Conservation (phyloP, 805 yeast species). For the Kodamaea hsintzibuensis region DNA sequence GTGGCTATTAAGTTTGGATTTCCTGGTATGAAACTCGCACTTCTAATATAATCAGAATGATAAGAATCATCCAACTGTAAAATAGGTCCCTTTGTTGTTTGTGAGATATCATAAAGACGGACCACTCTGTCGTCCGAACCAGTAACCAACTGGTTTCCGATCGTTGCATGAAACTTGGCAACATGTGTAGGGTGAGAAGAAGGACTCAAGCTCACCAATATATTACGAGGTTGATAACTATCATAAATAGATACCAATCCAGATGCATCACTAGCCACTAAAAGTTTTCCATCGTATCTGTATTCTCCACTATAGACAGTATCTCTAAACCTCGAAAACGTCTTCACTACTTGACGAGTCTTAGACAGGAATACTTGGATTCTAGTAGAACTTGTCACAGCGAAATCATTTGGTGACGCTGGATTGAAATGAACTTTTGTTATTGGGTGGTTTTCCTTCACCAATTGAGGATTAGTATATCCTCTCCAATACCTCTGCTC, state of each 20-base stretch:
- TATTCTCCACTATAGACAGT: constrained; percentile 90
- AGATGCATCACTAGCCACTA: constrained; percentile 94
- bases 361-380: constrained; percentile 92
- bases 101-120: constrained; percentile 85
- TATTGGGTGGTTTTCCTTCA: constrained; percentile 91
- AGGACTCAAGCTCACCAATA: constrained; percentile 79
- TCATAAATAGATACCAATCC: constrained; percentile 92
- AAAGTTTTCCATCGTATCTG: constrained; percentile 84
- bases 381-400: constrained; percentile 87
- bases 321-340: constrained; percentile 85
- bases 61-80: constrained; percentile 57
- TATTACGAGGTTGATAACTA: constrained; percentile 72
- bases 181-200: constrained; percentile 89
- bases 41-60: constrained; percentile 86
- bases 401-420: constrained; percentile 83
- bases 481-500: constrained; percentile 95
- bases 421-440: constrained; percentile 89
- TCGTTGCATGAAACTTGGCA: constrained; percentile 83
- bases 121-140: constrained; percentile 91
- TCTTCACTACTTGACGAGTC: constrained; percentile 86
- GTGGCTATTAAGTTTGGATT: constrained; percentile 81
- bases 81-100: constrained; percentile 66
- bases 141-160: constrained; percentile 72
- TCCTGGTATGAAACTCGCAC: constrained; percentile 73
- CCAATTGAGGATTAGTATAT: constrained; percentile 78